Percentiles rank a stretch among this genome's conserved stretches.
Evolutionary conservation across 306 rosid genomes (phyloP).

Genomic region (Prunus campanulata): DNA sequence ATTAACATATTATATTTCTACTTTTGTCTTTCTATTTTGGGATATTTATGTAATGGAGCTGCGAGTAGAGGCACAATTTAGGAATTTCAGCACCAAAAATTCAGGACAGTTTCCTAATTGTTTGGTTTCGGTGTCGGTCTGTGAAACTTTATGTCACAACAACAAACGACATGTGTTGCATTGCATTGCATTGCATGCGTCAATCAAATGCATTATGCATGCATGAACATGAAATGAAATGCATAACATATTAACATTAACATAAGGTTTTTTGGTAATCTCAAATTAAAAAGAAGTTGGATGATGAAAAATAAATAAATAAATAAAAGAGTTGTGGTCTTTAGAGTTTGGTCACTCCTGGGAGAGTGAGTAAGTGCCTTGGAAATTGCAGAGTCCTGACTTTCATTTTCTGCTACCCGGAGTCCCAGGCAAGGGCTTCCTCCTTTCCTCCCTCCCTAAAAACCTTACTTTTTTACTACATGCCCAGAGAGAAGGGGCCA

Average conservation of each 20-base stretch:
- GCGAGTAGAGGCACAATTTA: neutral
- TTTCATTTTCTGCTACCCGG: slow-evolving; percentile 24
- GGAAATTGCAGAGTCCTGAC: slow-evolving; percentile 29
- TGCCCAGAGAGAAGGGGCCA: neutral
- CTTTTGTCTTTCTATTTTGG: neutral
- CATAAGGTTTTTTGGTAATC: no score
- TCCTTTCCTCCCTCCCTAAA: neutral
- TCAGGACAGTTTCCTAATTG: neutral
- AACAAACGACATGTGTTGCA: neutral
- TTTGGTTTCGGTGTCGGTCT: neutral
- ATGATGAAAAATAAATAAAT: no score
- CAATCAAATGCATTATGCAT: no score
- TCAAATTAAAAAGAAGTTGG: no score
- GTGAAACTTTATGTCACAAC: neutral
- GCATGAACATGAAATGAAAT: no score
- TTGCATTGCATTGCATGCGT: neutral
- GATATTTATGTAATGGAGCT: neutral
- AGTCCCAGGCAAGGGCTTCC: slow-evolving; percentile 11
- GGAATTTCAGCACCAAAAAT: neutral
- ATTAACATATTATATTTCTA: neutral
- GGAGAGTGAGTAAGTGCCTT: neutral
- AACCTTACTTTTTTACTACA: neutral
- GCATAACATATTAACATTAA: no score
- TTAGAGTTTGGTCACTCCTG: neutral
- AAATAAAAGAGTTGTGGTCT: neutral